Base-by-base conservation (phyloP, 495 filamentous ascomycete genomes). In the Mycothermus thermophilus region DNA sequence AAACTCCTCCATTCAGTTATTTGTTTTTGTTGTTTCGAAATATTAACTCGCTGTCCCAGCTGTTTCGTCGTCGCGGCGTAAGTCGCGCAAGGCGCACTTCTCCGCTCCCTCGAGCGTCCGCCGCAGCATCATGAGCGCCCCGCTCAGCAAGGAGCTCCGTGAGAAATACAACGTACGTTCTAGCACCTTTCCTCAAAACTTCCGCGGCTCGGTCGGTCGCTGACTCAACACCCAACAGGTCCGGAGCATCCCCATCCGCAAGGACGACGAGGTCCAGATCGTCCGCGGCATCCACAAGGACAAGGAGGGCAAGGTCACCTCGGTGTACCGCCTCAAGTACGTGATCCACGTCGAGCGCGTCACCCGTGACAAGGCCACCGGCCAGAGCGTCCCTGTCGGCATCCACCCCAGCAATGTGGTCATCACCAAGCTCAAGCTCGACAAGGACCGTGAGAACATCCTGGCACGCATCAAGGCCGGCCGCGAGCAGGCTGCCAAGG, bases 31-130 rank as follows among this genome's bases (percentile, higher is more conserved):
- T 9, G 15, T 19, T 18, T 38, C 12, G n/a, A n/a, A n/a, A n/a
- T n/a, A n/a, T n/a, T n/a, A n/a, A n/a, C n/a, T n/a, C n/a, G n/a
- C n/a, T n/a, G 58, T 55, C 16, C 26, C 42, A 61, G 57, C 46
- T 43, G 23, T 59, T 31, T 46, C 50, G 36, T 69, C 77, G 63
- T 93, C 83, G 55, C 79, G 90, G 66, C 75, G 87, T 62, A 99
- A 99, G 80, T 83, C 82, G 61, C 83, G 90, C 67, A 92, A 92
- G 74, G 83, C 82, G 47, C 88, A 99, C 72, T 96, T 93, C 78
- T 63, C 63, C 43, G 90, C 90, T 42, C 85, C 86, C 32, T 93
- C 84, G 57, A 80, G 77, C 67, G 75, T 82, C 54, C 87, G 92
- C 60, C 80, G 90, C 51, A 69, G 78, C 46, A 85, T 87, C 67